Base-by-base conservation (phyloP, 257 asterid genomes). In the Primulina huaijiensis region DNA sequence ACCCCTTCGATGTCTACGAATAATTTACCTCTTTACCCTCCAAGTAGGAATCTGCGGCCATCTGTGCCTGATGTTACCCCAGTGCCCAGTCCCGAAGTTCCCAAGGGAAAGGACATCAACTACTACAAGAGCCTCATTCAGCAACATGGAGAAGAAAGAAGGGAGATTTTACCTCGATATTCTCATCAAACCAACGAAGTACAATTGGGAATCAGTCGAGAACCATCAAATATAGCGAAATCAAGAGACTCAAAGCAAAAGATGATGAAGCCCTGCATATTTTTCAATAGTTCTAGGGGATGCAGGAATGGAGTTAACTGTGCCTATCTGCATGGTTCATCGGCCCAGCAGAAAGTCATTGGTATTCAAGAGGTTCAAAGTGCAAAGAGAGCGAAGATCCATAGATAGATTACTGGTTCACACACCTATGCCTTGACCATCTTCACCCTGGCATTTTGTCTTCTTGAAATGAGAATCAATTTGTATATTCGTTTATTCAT, bases 281-380 rank as follows among this genome's bases (percentile, higher is more conserved):
- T 68, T 60, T 88, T 71, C 75, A 88, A 85, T 74, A 88, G 82
- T 60, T 43, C 87, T 29, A 83, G 78, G 77, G 95, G 95, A 23
- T 85, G 95, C 69, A 76, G 89, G 64, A 80, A 88, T 62, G 95
- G 95, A 25, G 80, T 78, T 11, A 82, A 82, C 14, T 88, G 91
- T 60, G 68, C 85, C 1, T 88, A 57, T 75, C 85, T 76, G 71
- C 95, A 85, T 33, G 83, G 81, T 38, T 37, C 68, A 6, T 68
- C 86, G 10, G 10, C 85, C 25, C 86, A 70, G 55, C 80, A 59
- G 56, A 74, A 85, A 59, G 78, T 77, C 6, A 25, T 35, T 65
- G 72, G 75, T 40, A 20, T 76, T 65, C 76, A 84, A 1, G 89
- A 84, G 43, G 76, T 78, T 25, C 90, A 73, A 14, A 81, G 37